Evolutionary conservation across 345 rosid genomes (phyloP), one percentile per base, ranked within the genome.

Genomic region (Nephelium lappaceum): DNA sequence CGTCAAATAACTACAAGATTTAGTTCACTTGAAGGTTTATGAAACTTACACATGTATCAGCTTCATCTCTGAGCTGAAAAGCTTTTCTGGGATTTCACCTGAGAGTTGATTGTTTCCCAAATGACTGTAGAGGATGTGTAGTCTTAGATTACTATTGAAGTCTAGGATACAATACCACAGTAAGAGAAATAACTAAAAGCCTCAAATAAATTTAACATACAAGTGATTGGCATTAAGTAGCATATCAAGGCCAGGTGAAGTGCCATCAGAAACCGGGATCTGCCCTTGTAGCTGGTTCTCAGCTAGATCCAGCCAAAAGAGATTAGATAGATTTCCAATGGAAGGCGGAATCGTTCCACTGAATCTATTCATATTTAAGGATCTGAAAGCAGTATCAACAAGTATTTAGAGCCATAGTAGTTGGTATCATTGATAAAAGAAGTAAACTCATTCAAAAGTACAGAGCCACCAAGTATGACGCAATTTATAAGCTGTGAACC

Each of bases 261-360:
- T 78, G 41, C 27, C 75, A 0, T 64, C 66, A 5, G 92, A 89
- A 58, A 89, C 85, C 11, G 92, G 90, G 42, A 89, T 82, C 15
- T 69, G 1, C 4, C 90, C 92, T 5, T 61, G 3, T 15, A 89
- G 81, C 78, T 77, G 66, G 81, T 89, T 89, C 11, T 84, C 88
- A 16, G 90, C 79, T 66, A 87, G 73, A 55, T 89, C 92, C 51
- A 87, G 71, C 90, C 83, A 89, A 79, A 69, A 81, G 39, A 89
- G 84, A 0, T 73, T 75, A 9, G 82, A 41, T 24, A 89, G 79
- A 16, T 66, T 84, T 15, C 92, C 92, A 67, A 89, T 71, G 16
- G 89, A 77, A 61, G 86, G 69, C 5, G 92, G 92, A n/a, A 89
- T 81, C 24, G 12, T 4, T 38, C 92, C 89, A 0, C 27, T 79